Conservation (phyloP, 1,284 basidiomycete genomes). For the Sporisorium graminicola region DNA sequence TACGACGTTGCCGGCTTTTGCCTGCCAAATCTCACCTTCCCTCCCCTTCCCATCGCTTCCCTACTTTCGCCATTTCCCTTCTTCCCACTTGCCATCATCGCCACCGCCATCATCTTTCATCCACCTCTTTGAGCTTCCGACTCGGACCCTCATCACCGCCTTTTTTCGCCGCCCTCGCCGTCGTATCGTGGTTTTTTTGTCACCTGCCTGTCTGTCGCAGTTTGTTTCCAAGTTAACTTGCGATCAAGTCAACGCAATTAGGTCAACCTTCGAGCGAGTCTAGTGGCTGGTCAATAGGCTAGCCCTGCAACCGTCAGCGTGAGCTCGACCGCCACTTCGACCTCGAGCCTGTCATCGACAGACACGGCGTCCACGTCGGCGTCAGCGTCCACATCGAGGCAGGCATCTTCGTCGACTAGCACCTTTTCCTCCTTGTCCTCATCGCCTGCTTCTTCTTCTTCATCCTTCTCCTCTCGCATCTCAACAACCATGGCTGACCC, state of each 20-base stretch:
- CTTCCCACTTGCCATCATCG: background rate
- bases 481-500: conserved; percentile 45
- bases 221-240: background rate
- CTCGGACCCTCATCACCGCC: background rate
- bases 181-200: conserved; percentile 1
- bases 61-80: background rate
- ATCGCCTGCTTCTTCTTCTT: conserved; percentile 1
- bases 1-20: conserved; percentile 21
- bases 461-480: conserved; percentile 7
- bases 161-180: background rate
- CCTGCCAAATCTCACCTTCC: conserved; percentile 21
- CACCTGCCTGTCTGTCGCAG: background rate
- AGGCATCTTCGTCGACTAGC: conserved; percentile 21
- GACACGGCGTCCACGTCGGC: conserved; percentile 18
- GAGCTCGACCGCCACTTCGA: conserved; percentile 31
- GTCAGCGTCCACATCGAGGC: conserved; percentile 19
- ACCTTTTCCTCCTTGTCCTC: conserved; percentile 9
- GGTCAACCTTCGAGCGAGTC: background rate
- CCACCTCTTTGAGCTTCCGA: background rate
- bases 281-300: conserved; percentile 21
- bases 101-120: background rate
- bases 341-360: conserved; percentile 35
- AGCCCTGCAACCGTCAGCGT: conserved; percentile 20
- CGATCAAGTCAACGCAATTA: no score
- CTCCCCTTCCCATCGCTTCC: background rate